A percentile compares a stretch with the other conserved stretches of the same genome.
These are phyloP conservation scores for Paraphaeosphaeria minitans DNA, from an alignment of 2,329 filamentous ascomycete species.

Conservation along the genomic window DNA sequence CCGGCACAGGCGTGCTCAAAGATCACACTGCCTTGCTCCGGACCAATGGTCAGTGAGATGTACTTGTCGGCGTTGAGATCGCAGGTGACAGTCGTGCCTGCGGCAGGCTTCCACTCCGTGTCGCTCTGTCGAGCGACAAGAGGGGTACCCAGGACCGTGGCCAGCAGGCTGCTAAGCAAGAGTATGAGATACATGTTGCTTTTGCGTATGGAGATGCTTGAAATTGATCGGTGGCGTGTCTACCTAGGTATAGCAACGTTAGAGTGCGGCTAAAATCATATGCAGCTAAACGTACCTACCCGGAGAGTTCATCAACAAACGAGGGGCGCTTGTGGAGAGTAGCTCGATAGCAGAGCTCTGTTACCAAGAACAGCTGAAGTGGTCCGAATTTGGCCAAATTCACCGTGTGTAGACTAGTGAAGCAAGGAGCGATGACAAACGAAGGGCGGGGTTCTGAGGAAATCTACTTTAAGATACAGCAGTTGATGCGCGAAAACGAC, in stretches of 20 bases:
- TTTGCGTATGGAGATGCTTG: neutral
- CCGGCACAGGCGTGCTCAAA: slow-evolving; percentile 33
- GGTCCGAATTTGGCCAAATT: slow-evolving; percentile 1
- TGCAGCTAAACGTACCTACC: neutral
- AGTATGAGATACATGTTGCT: slow-evolving; percentile 23
- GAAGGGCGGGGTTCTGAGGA: slow-evolving; percentile 11
- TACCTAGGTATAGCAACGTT: neutral
- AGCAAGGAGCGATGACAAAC: slow-evolving; percentile 12
- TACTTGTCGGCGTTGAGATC: slow-evolving; percentile 25
- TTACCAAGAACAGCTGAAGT: neutral
- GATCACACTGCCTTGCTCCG: slow-evolving; percentile 23
- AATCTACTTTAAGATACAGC: slow-evolving; percentile 5
- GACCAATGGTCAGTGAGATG: slow-evolving; percentile 27
- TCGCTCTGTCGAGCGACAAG: slow-evolving; percentile 9
- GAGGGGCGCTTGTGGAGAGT: no score
- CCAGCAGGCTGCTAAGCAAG: slow-evolving; percentile 21
- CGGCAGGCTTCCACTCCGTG: slow-evolving; percentile 23
- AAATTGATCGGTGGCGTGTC: neutral
- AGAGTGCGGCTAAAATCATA: slow-evolving; percentile 4
- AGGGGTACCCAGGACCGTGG: slow-evolving; percentile 22
- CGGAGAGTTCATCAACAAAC: neutral
- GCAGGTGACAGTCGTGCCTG: slow-evolving; percentile 24
- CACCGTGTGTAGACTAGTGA: neutral
- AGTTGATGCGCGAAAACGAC: slow-evolving; percentile 2
- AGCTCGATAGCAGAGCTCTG: neutral